Base-by-base conservation (phyloP, 331 rosid genomes). In the Acacia pycnantha region DNA sequence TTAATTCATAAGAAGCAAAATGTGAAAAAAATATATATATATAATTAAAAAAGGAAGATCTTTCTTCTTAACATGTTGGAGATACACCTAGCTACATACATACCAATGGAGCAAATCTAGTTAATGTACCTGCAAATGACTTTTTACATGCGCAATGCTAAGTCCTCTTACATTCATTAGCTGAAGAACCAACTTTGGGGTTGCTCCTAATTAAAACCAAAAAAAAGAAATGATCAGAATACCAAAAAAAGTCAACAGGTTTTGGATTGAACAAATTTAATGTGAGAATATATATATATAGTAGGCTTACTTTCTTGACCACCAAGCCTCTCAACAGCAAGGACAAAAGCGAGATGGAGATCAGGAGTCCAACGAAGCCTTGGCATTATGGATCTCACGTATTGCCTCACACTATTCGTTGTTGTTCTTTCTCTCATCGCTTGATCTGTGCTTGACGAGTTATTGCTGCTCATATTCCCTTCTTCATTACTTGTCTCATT, bases 331-430 rank as follows among this genome's bases (percentile, higher is more conserved):
- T 94, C 87, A 76, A 94, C 90, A 68, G 95, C 98, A 77, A 85
- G 92, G 47, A 92, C 92, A 85, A 94, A 94, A 74, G 94, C 84
- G 27, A 90, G 89, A 82, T 92, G 98, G 14, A 94, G 95, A 66
- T 92, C 95, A 27, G 95, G 94, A 58, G 95, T 94, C 98, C 98
- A 94, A 76, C 98, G 97, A 0, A 94, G 91, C 70, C 98, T 88
- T 76, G 97, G 98, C 87, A 94, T 85, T 87, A 89, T 92, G n/a
- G 98, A 92, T 40, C 98, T 18, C 33, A 94, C 91, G 64, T 92
- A 92, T 47, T 91, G 97, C 77, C 98, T 89, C 21, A 90, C 94
- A n/a, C 73, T 73, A 8, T 10, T 53, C 22, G 26, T 53, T 51
- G 27, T 71, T 10, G 76, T 79, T 46, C 80, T 53, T 51, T 65